Conservation (phyloP, 148 eudicot genomes). For the Diospyros lotus region DNA sequence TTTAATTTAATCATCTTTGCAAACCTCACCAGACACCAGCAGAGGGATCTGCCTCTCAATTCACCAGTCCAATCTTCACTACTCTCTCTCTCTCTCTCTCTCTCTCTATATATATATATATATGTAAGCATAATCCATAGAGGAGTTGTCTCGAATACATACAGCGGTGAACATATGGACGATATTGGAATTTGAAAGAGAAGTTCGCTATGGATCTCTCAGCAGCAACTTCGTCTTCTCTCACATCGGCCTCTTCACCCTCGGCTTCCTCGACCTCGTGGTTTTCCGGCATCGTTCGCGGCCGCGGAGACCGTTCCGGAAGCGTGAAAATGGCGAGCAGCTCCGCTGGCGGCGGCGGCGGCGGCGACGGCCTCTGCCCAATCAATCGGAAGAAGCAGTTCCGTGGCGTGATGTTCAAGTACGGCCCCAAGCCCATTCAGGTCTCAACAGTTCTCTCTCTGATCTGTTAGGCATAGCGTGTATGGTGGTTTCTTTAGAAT, state of each 20-base stretch:
- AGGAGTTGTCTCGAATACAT: too few relatives aligned
- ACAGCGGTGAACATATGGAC: constrained; percentile 1
- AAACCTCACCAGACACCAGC: too few relatives aligned
- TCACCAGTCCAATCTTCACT: too few relatives aligned
- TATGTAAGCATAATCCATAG: background rate
- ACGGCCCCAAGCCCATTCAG: constrained; percentile 83
- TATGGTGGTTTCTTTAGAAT: background rate
- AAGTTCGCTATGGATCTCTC: constrained; percentile 22
- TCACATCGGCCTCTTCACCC: constrained; percentile 11
- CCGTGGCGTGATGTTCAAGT: constrained; percentile 84
- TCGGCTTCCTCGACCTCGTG: constrained; percentile 40
- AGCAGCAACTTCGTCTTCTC: constrained; percentile 18
- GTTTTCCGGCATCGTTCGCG: constrained; percentile 59
- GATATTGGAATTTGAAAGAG: background rate
- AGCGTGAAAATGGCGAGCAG: constrained; percentile 23
- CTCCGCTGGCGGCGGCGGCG: constrained; percentile 19
- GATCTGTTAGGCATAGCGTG: background rate
- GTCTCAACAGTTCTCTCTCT: constrained; percentile 19
- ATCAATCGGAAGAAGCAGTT: constrained; percentile 66
- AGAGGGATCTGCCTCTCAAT: too few relatives aligned
- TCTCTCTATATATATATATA: background rate
- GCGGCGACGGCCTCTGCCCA: constrained; percentile 23
- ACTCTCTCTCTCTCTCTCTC: background rate
- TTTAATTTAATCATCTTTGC: too few relatives aligned
- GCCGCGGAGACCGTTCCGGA: constrained; percentile 39